Percentiles rank a stretch among this genome's conserved stretches.
Conservation (phyloP, 202 grass and related monocot genomes). For the Eragrostis tef region DNA sequence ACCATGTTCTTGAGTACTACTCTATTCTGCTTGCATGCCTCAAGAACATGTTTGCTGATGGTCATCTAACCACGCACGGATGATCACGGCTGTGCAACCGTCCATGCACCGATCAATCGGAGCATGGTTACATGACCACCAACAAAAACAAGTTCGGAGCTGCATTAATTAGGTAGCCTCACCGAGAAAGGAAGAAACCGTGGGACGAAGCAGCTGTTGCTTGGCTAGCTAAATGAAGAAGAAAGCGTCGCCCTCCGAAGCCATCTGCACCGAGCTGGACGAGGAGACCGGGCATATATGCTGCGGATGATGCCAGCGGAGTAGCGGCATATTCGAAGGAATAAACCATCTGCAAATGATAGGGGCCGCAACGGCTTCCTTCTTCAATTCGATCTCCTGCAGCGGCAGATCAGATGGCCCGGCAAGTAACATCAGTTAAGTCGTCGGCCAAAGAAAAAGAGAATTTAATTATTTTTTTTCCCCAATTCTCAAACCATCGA, state of each 20-base stretch:
- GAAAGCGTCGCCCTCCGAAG: background rate
- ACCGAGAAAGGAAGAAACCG: background rate
- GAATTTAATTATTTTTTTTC: no score
- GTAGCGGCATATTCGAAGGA: slow-evolving; percentile 43
- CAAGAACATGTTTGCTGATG: slow-evolving; percentile 81
- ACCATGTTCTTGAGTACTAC: background rate
- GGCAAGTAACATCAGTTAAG: background rate
- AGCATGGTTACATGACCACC: slow-evolving; percentile 60
- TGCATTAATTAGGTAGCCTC: slow-evolving; percentile 25
- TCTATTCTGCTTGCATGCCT: slow-evolving; percentile 32
- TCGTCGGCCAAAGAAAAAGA: background rate
- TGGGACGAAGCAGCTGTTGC: background rate
- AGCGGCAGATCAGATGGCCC: slow-evolving; percentile 15
- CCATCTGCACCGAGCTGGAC: slow-evolving; percentile 21
- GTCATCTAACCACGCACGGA: slow-evolving; percentile 67
- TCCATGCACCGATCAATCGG: background rate
- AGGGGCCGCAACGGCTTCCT: slow-evolving; percentile 23
- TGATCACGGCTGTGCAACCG: background rate
- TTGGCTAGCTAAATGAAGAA: background rate
- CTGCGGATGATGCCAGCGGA: slow-evolving; percentile 42
- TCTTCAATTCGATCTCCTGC: background rate
- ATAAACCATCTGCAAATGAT: slow-evolving; percentile 46
- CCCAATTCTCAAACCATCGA: background rate
- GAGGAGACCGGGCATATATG: slow-evolving; percentile 44
- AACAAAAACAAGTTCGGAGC: slow-evolving; percentile 73